Conservation (phyloP, 441 rosid species). For the Arabidopsis lyrata region DNA sequence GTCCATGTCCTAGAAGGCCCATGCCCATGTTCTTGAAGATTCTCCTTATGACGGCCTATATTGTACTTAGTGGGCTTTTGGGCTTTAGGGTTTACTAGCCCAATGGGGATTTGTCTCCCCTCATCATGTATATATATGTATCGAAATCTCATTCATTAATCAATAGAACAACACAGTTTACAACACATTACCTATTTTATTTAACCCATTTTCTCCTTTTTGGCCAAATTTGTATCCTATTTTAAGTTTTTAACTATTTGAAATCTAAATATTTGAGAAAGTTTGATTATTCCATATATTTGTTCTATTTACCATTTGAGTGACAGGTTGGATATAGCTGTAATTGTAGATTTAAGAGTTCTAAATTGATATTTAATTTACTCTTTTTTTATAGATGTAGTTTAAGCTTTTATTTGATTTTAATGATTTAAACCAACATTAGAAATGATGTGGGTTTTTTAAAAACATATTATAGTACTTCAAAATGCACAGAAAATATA, state of each 20-base stretch:
- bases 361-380: not conserved
- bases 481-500: not conserved
- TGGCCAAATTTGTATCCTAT: constrained; percentile 20
- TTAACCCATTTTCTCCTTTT: constrained; percentile 23
- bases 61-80: too few species aligned
- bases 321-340: not conserved
- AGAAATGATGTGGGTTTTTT: not conserved
- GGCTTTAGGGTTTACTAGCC: too few species aligned
- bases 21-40: too few species aligned
- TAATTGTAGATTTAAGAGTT: not conserved
- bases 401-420: not conserved
- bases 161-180: too few species aligned
- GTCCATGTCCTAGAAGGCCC: too few species aligned
- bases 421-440: not conserved
- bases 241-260: not conserved
- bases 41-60: too few species aligned
- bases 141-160: too few species aligned
- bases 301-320: not conserved
- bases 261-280: not conserved
- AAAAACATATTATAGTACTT: too few species aligned
- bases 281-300: not conserved
- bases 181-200: not conserved
- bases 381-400: not conserved
- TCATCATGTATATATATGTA: too few species aligned
- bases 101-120: too few species aligned